Base-by-base conservation (phyloP, 140 eudicot species). In the Cichorium intybus region DNA sequence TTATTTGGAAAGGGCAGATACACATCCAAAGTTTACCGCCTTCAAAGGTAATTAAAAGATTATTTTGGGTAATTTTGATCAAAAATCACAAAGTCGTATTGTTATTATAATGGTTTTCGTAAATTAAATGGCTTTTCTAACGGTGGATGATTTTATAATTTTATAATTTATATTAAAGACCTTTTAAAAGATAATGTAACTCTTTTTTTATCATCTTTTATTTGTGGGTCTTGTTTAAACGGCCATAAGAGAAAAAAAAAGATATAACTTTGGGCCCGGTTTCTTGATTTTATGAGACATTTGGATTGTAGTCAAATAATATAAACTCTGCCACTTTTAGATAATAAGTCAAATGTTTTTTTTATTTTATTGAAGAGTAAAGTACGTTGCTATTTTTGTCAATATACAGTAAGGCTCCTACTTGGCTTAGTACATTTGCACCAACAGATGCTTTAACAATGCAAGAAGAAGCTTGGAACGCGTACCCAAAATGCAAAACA, bases 391-490 rank as follows among this genome's bases (percentile, higher is more conserved):
- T 43, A 15, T 48, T 47, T 11, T 56, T 27, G 28, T 11, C 26
- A 18, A 18, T 33, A 41, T 71, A 60, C 89, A 87, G 96, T 72
- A 87, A 87, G 73, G 82, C 79, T 39, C 96, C 96, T 14, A 62
- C 79, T 64, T 87, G 96, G 96, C 75, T 87, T 69, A 66, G 85
- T 68, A 70, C 74, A 46, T 76, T 87, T 67, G 96, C 89, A 49
- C 93, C 96, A 52, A 26, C 72, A 4, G 81, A 77, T 74, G 88
- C 93, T 74, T 87, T 87, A 50, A 74, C 74, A 48, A 45, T 87
- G 82, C 84, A 84, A 64, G 96, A 87, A 67, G 93, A 87, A 79
- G 86, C 96, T 43, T 87, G 96, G 96, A 87, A 82, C 67, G 87
- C 93, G 11, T 87, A 81, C 62, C 96, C 96, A 5, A 84, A 70